phyloP scores from a whole-genome alignment of 2,329 filamentous ascomycete species.

The Ophiocordyceps camponoti-leonardi region DNA sequence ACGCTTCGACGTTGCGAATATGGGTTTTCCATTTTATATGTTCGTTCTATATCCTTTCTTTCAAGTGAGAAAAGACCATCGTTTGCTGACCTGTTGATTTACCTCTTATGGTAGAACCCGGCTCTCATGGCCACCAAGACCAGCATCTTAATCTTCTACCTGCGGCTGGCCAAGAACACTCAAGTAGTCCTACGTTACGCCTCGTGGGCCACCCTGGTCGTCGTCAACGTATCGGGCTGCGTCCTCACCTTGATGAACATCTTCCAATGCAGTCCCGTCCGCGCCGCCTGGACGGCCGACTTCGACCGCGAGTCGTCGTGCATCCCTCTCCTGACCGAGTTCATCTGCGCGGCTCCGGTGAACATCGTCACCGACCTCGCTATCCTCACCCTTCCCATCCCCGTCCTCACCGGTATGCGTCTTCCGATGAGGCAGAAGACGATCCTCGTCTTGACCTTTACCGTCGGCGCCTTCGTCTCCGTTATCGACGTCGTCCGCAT shows the following conservation, averaged over 20 bases:
- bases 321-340: conserved; percentile 42
- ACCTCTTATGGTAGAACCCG: no score
- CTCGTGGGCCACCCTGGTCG: conserved; percentile 61
- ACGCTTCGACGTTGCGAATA: conserved; percentile 43
- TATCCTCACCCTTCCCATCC: conserved; percentile 74
- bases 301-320: conserved; percentile 21
- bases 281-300: conserved; percentile 44
- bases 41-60: no score
- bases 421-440: conserved; percentile 74
- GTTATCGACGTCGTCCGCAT: conserved; percentile 80
- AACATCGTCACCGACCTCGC: conserved; percentile 86
- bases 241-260: conserved; percentile 76
- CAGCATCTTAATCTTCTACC: conserved; percentile 82
- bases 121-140: conserved; percentile 83
- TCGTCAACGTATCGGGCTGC: conserved; percentile 64
- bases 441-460: conserved; percentile 73
- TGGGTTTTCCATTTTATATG: conserved; percentile 46
- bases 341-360: conserved; percentile 64
- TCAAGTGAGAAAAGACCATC: no score
- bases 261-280: conserved; percentile 65
- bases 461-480: conserved; percentile 72
- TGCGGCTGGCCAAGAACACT: conserved; percentile 62
- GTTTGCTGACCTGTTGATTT: no score
- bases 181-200: conserved; percentile 61
- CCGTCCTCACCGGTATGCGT: conserved; percentile 72